A percentile compares a stretch with the other conserved stretches of the same genome.
Conservation (phyloP, 169 alveolate genomes). For the Eimeria brunetti region DNA sequence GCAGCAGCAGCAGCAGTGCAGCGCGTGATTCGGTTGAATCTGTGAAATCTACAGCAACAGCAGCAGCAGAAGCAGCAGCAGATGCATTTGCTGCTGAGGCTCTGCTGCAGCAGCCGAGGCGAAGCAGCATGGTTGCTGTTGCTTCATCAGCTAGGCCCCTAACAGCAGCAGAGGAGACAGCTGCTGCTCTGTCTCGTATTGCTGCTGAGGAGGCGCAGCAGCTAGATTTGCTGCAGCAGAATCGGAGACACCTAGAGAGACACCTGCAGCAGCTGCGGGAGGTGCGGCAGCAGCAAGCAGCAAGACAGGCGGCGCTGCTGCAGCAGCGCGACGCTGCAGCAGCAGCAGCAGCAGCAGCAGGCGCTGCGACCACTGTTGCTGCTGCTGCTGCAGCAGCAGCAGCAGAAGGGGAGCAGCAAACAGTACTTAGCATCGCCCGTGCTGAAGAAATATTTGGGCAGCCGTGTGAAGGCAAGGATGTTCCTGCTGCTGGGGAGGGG, state of each 20-base stretch:
- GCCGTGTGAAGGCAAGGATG: neutral
- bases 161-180: slow-evolving; percentile 28
- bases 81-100: neutral
- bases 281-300: neutral
- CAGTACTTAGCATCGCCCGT: slow-evolving; percentile 20
- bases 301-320: neutral
- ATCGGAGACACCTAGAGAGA: slow-evolving; percentile 19
- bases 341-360: slow-evolving; percentile 18
- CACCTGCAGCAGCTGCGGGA: slow-evolving; percentile 46
- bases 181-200: neutral
- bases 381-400: neutral
- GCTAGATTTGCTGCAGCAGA: slow-evolving; percentile 5
- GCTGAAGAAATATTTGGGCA: slow-evolving; percentile 12
- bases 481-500: neutral
- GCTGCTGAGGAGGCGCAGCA: slow-evolving; percentile 18
- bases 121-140: neutral
- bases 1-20: slow-evolving; percentile 23
- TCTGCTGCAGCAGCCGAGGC: neutral
- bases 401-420: neutral
- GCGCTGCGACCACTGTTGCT: neutral
- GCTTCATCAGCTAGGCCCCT: slow-evolving; percentile 1
- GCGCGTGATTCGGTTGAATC: too few relatives aligned
- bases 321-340: slow-evolving; percentile 28
- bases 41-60: too few relatives aligned
- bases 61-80: slow-evolving; percentile 23